Percentiles rank a stretch among this genome's conserved stretches.
Conservation (phyloP, 345 rosid genomes). For the Zanthoxylum bungeanum region DNA sequence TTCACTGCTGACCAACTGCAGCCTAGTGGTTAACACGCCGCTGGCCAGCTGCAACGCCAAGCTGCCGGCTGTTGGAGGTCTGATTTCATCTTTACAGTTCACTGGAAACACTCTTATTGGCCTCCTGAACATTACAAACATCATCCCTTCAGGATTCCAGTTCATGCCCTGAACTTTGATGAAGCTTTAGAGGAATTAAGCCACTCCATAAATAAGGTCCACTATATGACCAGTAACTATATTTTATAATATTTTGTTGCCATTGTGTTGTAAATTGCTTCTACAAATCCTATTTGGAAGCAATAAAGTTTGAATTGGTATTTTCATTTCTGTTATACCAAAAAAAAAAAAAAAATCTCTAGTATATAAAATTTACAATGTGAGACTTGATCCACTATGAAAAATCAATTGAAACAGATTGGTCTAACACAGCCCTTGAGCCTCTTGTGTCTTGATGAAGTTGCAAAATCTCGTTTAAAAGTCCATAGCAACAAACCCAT, state of each 20-base stretch:
- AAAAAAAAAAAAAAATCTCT: too few species aligned
- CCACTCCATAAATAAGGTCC: constrained; percentile 8
- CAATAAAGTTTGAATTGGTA: neutral
- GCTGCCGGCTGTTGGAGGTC: constrained; percentile 36
- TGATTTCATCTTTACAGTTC: constrained; percentile 40
- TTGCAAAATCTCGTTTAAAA: too few species aligned
- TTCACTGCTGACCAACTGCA: constrained; percentile 37
- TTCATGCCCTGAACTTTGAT: constrained; percentile 10
- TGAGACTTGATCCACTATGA: too few species aligned
- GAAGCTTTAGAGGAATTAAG: neutral
- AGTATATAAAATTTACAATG: too few species aligned
- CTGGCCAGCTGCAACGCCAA: constrained; percentile 51
- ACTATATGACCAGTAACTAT: neutral
- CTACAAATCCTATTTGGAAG: neutral
- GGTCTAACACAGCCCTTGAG: too few species aligned
- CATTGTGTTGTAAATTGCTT: neutral
- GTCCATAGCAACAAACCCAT: too few species aligned
- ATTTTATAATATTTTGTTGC: neutral
- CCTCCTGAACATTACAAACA: constrained; percentile 31
- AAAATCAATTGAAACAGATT: too few species aligned
- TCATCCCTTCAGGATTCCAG: constrained; percentile 45
- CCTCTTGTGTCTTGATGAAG: neutral
- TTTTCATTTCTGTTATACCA: neutral
- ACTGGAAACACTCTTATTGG: constrained; percentile 41
- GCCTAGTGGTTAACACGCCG: constrained; percentile 47